Evolutionary conservation across 225 moss, liverwort and hornwort genomes (phyloP), one percentile per base, ranked within the genome.

Genomic region (Lunularia cruciata): DNA sequence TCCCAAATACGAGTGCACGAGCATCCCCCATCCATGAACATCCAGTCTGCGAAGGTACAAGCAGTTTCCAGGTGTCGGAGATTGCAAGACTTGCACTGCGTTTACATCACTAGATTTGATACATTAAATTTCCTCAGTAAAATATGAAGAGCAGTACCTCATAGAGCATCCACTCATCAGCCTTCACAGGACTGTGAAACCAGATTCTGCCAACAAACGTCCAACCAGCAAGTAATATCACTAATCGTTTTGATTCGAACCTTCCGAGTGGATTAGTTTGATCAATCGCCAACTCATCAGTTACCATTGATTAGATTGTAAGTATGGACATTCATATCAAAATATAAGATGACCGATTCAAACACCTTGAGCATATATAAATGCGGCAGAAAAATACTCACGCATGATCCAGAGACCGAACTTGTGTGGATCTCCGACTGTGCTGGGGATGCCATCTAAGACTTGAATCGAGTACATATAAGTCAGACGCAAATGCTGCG

Each of bases 341-440:
- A 6, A 43, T 43, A 43, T 1, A 43, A 43, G 12, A 43, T 43
- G 43, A 43, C 11, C 16, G 16, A 43, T 43, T 43, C 43, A 43
- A 43, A 16, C 43, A 43, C 11, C 11, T 43, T 43, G 3, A 43
- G 12, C 5, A 1, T 3, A 58, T 28, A 64, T 43, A 7, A 8
- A 43, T 13, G 25, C 16, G 14, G 15, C 8, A 4, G 37, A 0
- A 25, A 28, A 56, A 16, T 61, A 57, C 60, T 78, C 79, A 86
- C 90, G 83, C 76, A 62, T 90, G 93, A 57, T 94, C 93, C 2
- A 94, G 90, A 64, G 88, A 90, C 88, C 73, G 78, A 9, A 72
- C 72, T 65, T 76, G 84, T 79, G 63, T 77, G 72, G 40, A 28
- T 57, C 46, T 69, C 74, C 68, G 57, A 27, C 72, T 67, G 75